A percentile compares a stretch with the other conserved stretches of the same genome.
phyloP scores from a whole-genome alignment of 2,329 filamentous ascomycete species.

The Apiospora phragmitis region DNA sequence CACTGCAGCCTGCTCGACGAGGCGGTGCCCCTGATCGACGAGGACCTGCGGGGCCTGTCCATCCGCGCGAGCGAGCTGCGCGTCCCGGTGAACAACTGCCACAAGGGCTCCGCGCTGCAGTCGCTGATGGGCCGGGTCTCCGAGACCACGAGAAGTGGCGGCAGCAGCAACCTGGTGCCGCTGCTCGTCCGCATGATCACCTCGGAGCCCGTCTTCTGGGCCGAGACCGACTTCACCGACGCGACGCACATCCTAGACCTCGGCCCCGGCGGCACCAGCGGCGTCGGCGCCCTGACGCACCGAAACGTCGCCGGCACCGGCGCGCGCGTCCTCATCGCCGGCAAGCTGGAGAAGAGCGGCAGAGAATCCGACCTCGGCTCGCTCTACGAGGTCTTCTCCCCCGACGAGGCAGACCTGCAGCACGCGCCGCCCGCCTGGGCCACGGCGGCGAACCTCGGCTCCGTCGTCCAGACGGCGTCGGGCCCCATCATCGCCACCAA shows the following conservation, averaged over 20 bases:
- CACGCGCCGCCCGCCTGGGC: constrained; percentile 38
- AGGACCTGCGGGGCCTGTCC: constrained; percentile 21
- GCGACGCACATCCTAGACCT: constrained; percentile 36
- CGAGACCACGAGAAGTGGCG: not conserved
- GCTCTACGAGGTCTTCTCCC: constrained; percentile 47
- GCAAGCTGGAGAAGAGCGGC: constrained; percentile 20
- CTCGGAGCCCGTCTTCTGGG: constrained; percentile 28
- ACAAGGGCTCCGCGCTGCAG: constrained; percentile 21
- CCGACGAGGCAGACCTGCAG: constrained; percentile 57
- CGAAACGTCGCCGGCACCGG: constrained; percentile 32
- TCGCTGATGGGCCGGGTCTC: constrained; percentile 29
- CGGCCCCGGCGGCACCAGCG: constrained; percentile 30
- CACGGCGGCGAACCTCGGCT: constrained; percentile 20
- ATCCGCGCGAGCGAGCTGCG: constrained; percentile 45
- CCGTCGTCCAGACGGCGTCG: constrained; percentile 19
- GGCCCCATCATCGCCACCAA: constrained; percentile 26
- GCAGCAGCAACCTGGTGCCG: constrained; percentile 21
- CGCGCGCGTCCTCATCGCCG: constrained; percentile 29
- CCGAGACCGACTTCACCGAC: constrained; percentile 22
- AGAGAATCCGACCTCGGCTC: constrained; percentile 22
- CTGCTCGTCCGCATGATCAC: constrained; percentile 28
- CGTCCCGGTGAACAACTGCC: constrained; percentile 29
- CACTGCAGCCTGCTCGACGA: constrained; percentile 36
- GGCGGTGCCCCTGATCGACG: constrained; percentile 23
- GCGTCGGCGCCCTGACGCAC: constrained; percentile 29